Conservation (phyloP, 306 rosid genomes). For the Vigna mungo region DNA sequence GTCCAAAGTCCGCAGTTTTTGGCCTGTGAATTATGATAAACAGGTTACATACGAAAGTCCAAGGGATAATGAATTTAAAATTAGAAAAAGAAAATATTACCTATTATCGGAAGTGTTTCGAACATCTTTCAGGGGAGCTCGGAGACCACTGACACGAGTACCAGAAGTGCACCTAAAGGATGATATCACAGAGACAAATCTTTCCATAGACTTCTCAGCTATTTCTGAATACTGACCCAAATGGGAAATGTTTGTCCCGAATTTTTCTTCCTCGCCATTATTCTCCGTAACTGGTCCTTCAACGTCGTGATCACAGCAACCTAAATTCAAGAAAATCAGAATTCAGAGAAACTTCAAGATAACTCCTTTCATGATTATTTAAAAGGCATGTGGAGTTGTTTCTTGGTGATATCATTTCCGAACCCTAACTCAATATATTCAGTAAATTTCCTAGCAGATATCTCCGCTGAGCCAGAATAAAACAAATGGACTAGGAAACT, state of each 20-base stretch:
- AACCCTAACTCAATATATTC: not conserved
- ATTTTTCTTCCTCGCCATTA: constrained; percentile 48
- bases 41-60: constrained; percentile 39
- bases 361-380: constrained; percentile 23
- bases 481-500: not conserved
- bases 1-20: constrained; percentile 55
- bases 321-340: constrained; percentile 48
- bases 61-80: constrained; percentile 41
- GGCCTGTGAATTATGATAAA: constrained; percentile 50
- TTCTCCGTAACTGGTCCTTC: constrained; percentile 41
- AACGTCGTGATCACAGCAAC: constrained; percentile 41
- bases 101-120: constrained; percentile 55
- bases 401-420: no score
- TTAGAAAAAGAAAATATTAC: constrained; percentile 45
- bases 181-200: constrained; percentile 72
- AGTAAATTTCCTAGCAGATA: not conserved
- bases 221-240: constrained; percentile 72
- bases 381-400: not conserved
- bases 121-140: constrained; percentile 84
- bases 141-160: constrained; percentile 94
- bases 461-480: not conserved
- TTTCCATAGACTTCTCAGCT: constrained; percentile 88
- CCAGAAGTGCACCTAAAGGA: constrained; percentile 73
- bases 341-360: constrained; percentile 41
- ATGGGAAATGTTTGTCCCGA: constrained; percentile 87